phyloP scores from a whole-genome alignment of 768 basidiomycete genomes.

The Suillus subluteus region DNA sequence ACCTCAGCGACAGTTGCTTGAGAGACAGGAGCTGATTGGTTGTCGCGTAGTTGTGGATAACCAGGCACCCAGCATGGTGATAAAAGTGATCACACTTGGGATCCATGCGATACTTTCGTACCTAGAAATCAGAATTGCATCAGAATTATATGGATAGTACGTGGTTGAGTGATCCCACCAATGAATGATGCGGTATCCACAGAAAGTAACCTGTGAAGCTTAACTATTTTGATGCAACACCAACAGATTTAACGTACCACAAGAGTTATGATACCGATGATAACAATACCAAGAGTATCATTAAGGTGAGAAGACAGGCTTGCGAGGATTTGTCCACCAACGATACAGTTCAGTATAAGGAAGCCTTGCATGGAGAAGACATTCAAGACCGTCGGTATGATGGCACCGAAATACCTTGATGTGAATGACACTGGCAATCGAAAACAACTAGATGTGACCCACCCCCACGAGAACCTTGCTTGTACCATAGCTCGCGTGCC shows the following conservation, averaged over 20 bases:
- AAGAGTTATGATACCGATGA: constrained; percentile 36
- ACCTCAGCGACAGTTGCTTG: constrained; percentile 39
- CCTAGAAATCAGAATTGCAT: constrained; percentile 40
- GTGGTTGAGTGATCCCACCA: constrained; percentile 39
- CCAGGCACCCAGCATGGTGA: constrained; percentile 70
- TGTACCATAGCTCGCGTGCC: constrained; percentile 64
- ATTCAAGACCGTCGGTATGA: constrained; percentile 49
- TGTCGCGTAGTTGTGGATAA: constrained; percentile 61
- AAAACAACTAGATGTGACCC: constrained; percentile 16
- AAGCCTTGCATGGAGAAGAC: constrained; percentile 58
- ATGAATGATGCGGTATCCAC: constrained; percentile 64
- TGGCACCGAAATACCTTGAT: constrained; percentile 42
- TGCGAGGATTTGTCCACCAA: constrained; percentile 63
- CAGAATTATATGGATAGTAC: neutral
- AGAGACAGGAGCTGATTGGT: constrained; percentile 38
- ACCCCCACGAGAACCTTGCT: constrained; percentile 58
- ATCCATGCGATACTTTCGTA: constrained; percentile 80
- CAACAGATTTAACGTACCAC: constrained; percentile 23
- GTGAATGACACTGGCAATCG: neutral
- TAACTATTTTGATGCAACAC: neutral
- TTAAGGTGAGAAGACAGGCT: constrained; percentile 42
- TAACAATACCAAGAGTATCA: constrained; percentile 37
- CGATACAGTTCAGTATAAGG: constrained; percentile 59
- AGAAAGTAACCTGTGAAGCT: constrained; percentile 57
- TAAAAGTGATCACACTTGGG: constrained; percentile 70